These are phyloP conservation scores for Penicillium malachiteum DNA, from an alignment of 495 filamentous ascomycete species.

Conservation along the genomic window DNA sequence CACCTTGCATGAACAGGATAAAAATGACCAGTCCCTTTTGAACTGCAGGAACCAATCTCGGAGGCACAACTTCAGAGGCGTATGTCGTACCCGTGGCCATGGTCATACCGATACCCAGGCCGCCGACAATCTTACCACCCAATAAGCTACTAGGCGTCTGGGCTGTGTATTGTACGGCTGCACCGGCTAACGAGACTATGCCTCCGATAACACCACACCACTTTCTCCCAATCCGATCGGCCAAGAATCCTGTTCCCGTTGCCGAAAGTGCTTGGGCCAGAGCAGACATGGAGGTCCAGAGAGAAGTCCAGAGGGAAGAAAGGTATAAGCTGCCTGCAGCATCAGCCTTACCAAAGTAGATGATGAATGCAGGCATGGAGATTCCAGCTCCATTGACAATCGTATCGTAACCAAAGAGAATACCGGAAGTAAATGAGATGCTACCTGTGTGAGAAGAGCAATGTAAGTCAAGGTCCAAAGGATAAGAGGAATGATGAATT, in stretches of 20 bases:
- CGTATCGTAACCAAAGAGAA: slow-evolving; percentile 16
- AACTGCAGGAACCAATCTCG: slow-evolving; percentile 16
- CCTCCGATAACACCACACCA: slow-evolving; percentile 14
- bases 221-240: slow-evolving; percentile 24
- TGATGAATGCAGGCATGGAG: slow-evolving; percentile 26
- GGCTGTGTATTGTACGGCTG: slow-evolving; percentile 14
- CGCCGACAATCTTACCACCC: slow-evolving; percentile 29
- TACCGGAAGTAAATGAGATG: slow-evolving; percentile 5
- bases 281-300: slow-evolving; percentile 27
- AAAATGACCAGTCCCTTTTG: slow-evolving; percentile 27
- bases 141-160: slow-evolving; percentile 20
- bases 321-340: slow-evolving; percentile 18
- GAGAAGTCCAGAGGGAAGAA: slow-evolving; percentile 28
- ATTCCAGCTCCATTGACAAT: slow-evolving; percentile 25
- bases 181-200: slow-evolving; percentile 8
- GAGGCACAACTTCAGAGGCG: slow-evolving; percentile 25
- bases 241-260: slow-evolving; percentile 19
- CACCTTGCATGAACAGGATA: slow-evolving; percentile 22
- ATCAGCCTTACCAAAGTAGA: slow-evolving; percentile 22
- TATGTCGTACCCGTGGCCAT: slow-evolving; percentile 28
- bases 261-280: slow-evolving; percentile 24
- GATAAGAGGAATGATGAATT: too few relatives aligned
- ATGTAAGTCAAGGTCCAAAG: too few relatives aligned
- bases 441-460: not conserved
- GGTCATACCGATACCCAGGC: slow-evolving; percentile 17